Base-by-base conservation (phyloP, 2,329 filamentous ascomycete species). In the Lasiodiplodia sp. region DNA sequence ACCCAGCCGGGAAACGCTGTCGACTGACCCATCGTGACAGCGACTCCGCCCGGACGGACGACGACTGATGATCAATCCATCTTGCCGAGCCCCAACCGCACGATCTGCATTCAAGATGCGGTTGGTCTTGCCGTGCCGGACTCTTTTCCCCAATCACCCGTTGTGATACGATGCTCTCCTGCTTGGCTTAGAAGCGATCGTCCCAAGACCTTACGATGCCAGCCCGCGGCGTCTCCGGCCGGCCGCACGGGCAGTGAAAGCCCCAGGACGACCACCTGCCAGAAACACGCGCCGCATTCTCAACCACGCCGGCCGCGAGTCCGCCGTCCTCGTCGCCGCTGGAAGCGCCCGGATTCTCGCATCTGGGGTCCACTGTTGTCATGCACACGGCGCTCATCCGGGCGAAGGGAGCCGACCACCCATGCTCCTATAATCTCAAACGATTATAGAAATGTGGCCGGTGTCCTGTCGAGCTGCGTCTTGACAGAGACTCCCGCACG, bases 11-110 rank as follows among this genome's bases (percentile, higher is more conserved):
- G 40, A 37, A 34, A 16, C 28, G 58, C 58, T 51, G 58, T 63
- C 58, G 58, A 63, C 58, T 63, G 58, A 63, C 58, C 25, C 40
- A 51, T 63, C 58, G 34, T 51, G 58, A 63, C 58, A 63, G 58
- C 38, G 38, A 60, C 31, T 57, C 21, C 21, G 52, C 52, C 52
- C 25, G 28, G 52, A 56, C 55, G 31, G 51, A 53, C 51, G 51
- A 57, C 55, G 31, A 38, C 55, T 23, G 58, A 49, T 51, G 58
- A 63, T 63, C 40, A 47, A 49, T 49, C 58, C 47, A 51, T 63
- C 58, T 63, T 28, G 58, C 58, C 40, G 57, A 62, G 57, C 31
- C 57, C 57, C 47, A 23, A 23, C 57, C 57, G 21, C 23, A 21
- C 58, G 58, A 63, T 63, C 58, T 63, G 58, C 58, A 63, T 28